Conservation (phyloP, 345 rosid species). For the Excoecaria agallocha region DNA sequence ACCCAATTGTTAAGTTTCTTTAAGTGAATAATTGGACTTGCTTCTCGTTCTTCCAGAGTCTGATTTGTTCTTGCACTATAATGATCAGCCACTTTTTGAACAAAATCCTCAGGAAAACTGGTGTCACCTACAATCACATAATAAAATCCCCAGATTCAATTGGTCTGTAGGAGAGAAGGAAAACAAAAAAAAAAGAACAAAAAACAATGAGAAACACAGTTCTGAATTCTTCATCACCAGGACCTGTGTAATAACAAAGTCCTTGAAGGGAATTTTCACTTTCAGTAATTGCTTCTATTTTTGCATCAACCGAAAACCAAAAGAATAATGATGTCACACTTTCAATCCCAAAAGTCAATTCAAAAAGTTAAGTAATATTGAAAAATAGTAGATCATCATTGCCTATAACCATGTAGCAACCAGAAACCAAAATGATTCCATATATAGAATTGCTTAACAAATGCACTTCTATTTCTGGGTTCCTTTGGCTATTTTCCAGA, state of each 20-base stretch:
- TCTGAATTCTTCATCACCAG: neutral
- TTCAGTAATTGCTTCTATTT: neutral
- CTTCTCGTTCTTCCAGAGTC: slow-evolving; percentile 95
- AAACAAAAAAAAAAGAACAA: no score
- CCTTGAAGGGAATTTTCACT: neutral
- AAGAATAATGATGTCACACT: neutral
- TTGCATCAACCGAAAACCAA: neutral
- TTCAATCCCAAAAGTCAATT: neutral
- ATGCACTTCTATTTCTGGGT: neutral
- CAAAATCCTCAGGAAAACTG: slow-evolving; percentile 39
- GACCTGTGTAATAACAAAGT: neutral
- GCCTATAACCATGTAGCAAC: neutral
- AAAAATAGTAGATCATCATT: neutral
- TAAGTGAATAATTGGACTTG: slow-evolving; percentile 93
- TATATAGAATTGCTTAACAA: neutral
- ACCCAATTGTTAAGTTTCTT: slow-evolving; percentile 98
- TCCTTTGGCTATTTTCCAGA: neutral
- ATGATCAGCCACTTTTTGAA: slow-evolving; percentile 84
- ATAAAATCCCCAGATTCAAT: neutral
- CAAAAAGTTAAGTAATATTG: neutral
- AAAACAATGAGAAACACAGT: no score
- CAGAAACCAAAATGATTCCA: neutral
- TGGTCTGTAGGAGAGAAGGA: neutral
- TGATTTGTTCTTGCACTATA: slow-evolving; percentile 97
- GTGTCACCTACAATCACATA: slow-evolving; percentile 50